Evolutionary conservation across 257 asterid genomes (phyloP).

Genomic region (Rauvolfia tetraphylla): DNA sequence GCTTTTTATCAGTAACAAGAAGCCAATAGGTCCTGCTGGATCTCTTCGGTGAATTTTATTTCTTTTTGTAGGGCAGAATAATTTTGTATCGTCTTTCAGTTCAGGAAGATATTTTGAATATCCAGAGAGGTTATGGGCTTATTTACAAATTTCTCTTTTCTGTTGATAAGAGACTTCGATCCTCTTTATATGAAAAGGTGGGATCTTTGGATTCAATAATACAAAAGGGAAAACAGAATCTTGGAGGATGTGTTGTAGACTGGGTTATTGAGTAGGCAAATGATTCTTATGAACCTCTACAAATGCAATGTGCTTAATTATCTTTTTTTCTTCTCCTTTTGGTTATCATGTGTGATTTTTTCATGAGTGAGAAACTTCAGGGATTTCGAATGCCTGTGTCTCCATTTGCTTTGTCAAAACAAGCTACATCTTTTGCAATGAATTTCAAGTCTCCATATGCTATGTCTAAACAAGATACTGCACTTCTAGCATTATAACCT

Average conservation of each 20-base stretch:
- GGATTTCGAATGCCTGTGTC: not conserved
- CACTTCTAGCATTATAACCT: not conserved
- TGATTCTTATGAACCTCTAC: not conserved
- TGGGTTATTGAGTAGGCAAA: not conserved
- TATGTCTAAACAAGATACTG: not conserved
- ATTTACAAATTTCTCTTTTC: too few species aligned
- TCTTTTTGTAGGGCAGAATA: not conserved
- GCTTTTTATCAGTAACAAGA: too few species aligned
- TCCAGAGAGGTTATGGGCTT: not conserved
- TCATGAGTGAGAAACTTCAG: not conserved
- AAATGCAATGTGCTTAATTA: not conserved
- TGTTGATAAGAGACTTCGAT: not conserved
- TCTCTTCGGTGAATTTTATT: not conserved
- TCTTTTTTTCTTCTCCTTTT: slow-evolving; percentile 1
- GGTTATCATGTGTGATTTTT: not conserved
- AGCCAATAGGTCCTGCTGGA: not conserved
- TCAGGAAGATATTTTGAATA: not conserved
- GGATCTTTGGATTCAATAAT: not conserved
- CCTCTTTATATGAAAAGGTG: not conserved
- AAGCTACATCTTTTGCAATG: not conserved
- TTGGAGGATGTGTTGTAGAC: not conserved
- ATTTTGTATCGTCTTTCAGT: not conserved
- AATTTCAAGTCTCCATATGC: not conserved
- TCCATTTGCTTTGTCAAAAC: not conserved
- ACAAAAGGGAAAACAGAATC: not conserved